These are phyloP conservation scores for Westerdykella sp. DNA, from an alignment of 2,329 filamentous ascomycete species.

Conservation along the genomic window DNA sequence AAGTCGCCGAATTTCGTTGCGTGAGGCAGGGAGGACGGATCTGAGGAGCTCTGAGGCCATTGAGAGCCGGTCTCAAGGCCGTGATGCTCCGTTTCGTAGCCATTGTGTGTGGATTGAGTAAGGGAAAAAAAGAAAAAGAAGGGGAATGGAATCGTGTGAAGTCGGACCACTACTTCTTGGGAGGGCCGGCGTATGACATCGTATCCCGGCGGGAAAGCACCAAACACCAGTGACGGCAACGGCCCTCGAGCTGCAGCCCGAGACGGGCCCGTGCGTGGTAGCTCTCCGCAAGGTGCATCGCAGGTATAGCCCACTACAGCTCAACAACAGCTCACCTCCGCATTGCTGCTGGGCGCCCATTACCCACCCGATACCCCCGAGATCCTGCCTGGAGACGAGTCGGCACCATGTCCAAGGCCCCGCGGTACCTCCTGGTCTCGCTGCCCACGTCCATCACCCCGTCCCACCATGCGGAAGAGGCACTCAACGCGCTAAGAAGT, in stretches of 20 bases:
- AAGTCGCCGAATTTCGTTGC: no score
- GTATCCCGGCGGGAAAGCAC: no score
- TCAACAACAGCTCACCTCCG: no score
- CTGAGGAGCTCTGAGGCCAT: constrained; percentile 9
- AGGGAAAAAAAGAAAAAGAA: constrained; percentile 4
- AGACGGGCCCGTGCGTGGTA: constrained; percentile 14
- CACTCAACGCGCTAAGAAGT: constrained; percentile 66
- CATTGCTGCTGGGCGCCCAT: background rate
- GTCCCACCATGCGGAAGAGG: constrained; percentile 72
- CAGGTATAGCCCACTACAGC: no score
- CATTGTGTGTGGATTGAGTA: constrained; percentile 15
- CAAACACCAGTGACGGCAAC: constrained; percentile 14
- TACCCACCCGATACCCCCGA: constrained; percentile 3
- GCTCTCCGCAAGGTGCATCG: constrained; percentile 2
- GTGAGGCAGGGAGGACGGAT: no score
- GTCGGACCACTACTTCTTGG: no score
- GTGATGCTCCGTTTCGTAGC: constrained; percentile 21
- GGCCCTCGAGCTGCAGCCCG: constrained; percentile 7
- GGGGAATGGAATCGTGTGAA: constrained; percentile 2
- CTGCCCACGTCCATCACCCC: constrained; percentile 82
- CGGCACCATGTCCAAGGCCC: constrained; percentile 38
- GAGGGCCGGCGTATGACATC: no score
- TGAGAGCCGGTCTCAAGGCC: constrained; percentile 21
- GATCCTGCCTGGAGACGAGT: constrained; percentile 6
- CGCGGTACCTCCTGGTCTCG: constrained; percentile 81